Conservation (phyloP, 768 basidiomycete genomes). For the Tremella yokohamensis region DNA sequence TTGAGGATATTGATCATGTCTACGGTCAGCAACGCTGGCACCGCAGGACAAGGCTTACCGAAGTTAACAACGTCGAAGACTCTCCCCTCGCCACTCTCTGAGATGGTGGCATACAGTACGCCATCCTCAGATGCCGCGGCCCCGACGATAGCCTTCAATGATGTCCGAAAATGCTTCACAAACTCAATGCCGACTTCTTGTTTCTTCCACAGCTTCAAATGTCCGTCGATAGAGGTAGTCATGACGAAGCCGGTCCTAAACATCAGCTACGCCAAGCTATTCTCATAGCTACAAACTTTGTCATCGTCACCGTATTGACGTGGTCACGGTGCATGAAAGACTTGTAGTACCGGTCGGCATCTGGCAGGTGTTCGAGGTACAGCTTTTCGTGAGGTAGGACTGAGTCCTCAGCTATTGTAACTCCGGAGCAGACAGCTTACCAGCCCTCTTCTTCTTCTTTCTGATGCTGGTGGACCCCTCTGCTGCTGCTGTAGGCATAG, state of each 20-base stretch:
- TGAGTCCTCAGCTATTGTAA: slow-evolving; percentile 48
- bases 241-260: slow-evolving; percentile 84
- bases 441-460: slow-evolving; percentile 48
- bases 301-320: slow-evolving; percentile 81
- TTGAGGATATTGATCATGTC: slow-evolving; percentile 99
- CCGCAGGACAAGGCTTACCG: slow-evolving; percentile 58
- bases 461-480: slow-evolving; percentile 19
- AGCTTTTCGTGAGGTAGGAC: slow-evolving; percentile 90
- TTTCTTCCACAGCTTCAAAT: slow-evolving; percentile 99
- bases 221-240: slow-evolving; percentile 91
- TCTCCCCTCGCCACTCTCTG: slow-evolving; percentile 86
- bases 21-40: neutral
- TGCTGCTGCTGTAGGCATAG: slow-evolving; percentile 37
- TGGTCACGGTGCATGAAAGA: slow-evolving; percentile 97
- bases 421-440: slow-evolving; percentile 20
- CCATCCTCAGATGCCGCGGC: slow-evolving; percentile 89
- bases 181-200: slow-evolving; percentile 93
- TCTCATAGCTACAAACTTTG: slow-evolving; percentile 61
- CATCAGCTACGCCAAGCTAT: slow-evolving; percentile 4
- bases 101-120: slow-evolving; percentile 81
- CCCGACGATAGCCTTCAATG: slow-evolving; percentile 69
- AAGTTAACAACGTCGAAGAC: slow-evolving; percentile 98
- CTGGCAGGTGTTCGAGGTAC: slow-evolving; percentile 87
- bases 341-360: slow-evolving; percentile 89
- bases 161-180: slow-evolving; percentile 95